phyloP scores from a whole-genome alignment of 2,329 filamentous ascomycete genomes.

The Pseudogymnoascus sp. region DNA sequence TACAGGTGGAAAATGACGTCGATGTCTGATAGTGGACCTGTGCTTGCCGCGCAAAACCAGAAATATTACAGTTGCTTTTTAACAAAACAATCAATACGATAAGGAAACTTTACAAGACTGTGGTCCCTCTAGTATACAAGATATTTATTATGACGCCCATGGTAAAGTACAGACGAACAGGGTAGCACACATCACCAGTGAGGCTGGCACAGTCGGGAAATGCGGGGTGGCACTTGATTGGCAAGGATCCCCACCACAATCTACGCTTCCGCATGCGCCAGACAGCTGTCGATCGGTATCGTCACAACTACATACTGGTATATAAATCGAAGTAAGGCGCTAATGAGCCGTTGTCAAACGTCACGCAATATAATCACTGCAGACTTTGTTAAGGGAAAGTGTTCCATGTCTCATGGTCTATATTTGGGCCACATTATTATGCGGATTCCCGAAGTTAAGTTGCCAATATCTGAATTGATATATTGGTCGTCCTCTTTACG shows the following conservation, averaged over 20 bases:
- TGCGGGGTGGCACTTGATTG: conserved; percentile 2
- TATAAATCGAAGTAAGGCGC: neutral
- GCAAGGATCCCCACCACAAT: conserved; percentile 3
- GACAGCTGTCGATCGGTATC: neutral
- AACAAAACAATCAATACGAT: neutral
- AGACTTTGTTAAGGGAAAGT: neutral
- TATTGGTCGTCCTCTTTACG: conserved; percentile 14
- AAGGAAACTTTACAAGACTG: neutral
- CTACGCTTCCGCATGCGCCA: conserved; percentile 4
- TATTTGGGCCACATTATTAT: neutral
- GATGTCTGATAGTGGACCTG: conserved; percentile 1
- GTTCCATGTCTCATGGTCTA: neutral
- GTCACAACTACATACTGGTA: conserved; percentile 6
- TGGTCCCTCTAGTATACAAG: neutral
- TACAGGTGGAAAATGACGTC: conserved; percentile 6
- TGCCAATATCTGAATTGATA: neutral
- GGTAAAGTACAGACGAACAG: neutral
- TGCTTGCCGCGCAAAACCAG: conserved; percentile 3
- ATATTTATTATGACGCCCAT: neutral
- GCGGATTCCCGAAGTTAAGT: neutral
- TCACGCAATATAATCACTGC: neutral
- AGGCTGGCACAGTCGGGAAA: neutral
- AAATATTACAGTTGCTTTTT: neutral
- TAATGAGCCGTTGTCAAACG: neutral
- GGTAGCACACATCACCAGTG: neutral